Evolutionary conservation across 2,329 filamentous ascomycete species (phyloP).

Genomic region (Zasmidium citrigriseum): DNA sequence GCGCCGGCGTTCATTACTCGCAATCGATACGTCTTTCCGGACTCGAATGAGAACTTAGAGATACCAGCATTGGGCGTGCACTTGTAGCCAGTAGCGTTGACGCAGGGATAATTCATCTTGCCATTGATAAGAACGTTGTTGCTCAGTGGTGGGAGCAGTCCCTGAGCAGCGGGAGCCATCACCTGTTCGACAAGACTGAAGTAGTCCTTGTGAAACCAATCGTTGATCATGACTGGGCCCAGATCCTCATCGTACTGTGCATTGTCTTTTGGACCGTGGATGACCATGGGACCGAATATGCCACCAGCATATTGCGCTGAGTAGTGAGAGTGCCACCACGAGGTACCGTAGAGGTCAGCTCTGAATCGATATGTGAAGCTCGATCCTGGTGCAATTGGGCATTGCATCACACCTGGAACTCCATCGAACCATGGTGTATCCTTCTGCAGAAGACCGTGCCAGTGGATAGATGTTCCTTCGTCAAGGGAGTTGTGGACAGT

Average conservation of each 20-base stretch:
- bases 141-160: conserved; percentile 28
- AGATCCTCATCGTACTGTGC: conserved; percentile 47
- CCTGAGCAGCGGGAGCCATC: conserved; percentile 28
- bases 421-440: conserved; percentile 57
- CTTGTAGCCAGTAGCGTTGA: conserved; percentile 26
- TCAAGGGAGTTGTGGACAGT: conserved; percentile 37
- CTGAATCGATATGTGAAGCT: conserved; percentile 41
- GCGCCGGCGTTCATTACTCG: conserved; percentile 46
- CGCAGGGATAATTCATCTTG: conserved; percentile 35
- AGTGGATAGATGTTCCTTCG: conserved; percentile 53
- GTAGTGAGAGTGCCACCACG: conserved; percentile 46
- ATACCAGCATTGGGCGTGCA: conserved; percentile 37
- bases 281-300: conserved; percentile 44
- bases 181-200: conserved; percentile 32
- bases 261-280: conserved; percentile 44
- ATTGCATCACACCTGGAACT: conserved; percentile 49
- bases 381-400: conserved; percentile 43
- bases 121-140: conserved; percentile 30
- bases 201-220: conserved; percentile 45
- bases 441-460: conserved; percentile 53
- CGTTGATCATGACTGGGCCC: conserved; percentile 44
- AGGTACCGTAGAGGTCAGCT: conserved; percentile 43
- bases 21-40: conserved; percentile 44
- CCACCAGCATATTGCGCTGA: conserved; percentile 45
- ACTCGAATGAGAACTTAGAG: conserved; percentile 40